phyloP scores from a whole-genome alignment of 192 early-diverging fungal genomes.

The Coemansia sp. region DNA sequence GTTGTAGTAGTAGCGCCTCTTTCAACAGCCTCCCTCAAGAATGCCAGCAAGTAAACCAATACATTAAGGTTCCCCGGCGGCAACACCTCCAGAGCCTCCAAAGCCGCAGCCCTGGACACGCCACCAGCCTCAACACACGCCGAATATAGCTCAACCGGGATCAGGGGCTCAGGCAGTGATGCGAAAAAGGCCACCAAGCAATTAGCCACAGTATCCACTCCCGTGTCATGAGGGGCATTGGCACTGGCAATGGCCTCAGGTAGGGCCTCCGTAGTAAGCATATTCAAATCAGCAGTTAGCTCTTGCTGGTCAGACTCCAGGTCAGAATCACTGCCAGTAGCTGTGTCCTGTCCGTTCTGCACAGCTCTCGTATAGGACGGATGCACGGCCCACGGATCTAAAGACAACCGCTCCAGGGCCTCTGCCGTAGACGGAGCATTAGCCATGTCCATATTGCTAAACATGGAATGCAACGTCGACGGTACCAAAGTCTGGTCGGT shows the following conservation, averaged over 20 bases:
- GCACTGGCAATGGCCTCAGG: slow-evolving; percentile 58
- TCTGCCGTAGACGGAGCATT: slow-evolving; percentile 28
- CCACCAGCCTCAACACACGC: slow-evolving; percentile 67
- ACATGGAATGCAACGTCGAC: slow-evolving; percentile 25
- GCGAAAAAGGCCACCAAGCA: slow-evolving; percentile 71
- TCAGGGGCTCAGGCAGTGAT: slow-evolving; percentile 73
- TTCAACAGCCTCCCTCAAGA: slow-evolving; percentile 68
- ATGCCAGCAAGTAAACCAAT: slow-evolving; percentile 80
- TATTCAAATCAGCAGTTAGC: background rate
- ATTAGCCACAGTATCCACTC: slow-evolving; percentile 74
- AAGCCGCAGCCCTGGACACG: slow-evolving; percentile 44
- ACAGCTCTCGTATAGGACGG: background rate
- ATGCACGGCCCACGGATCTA: slow-evolving; percentile 15
- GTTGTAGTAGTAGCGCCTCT: slow-evolving; percentile 37
- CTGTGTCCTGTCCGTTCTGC: background rate
- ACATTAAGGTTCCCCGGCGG: slow-evolving; percentile 74
- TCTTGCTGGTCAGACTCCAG: background rate
- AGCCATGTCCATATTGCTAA: slow-evolving; percentile 18
- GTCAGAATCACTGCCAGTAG: background rate
- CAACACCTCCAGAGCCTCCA: slow-evolving; percentile 64
- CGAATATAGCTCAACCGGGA: slow-evolving; percentile 67
- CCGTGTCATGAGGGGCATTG: slow-evolving; percentile 57
- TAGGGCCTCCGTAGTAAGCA: slow-evolving; percentile 1
- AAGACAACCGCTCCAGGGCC: slow-evolving; percentile 45
- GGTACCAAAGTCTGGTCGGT: slow-evolving; percentile 49